A percentile compares a stretch with the other conserved stretches of the same genome.
Conservation (phyloP, 495 filamentous ascomycete genomes). For the Penicillium nucicola region DNA sequence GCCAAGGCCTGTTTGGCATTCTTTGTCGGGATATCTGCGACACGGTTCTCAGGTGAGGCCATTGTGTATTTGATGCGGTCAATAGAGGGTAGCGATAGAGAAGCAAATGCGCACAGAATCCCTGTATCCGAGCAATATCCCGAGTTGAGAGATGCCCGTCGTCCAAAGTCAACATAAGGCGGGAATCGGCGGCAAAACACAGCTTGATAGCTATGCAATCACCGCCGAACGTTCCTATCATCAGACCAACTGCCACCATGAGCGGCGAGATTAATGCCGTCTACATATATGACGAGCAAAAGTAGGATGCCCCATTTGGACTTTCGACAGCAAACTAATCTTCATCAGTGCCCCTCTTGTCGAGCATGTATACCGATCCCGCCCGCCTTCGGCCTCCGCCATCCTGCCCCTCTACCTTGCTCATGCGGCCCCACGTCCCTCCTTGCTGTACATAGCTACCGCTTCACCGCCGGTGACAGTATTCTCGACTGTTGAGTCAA, state of each 20-base stretch:
- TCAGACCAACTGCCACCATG: conserved; percentile 44
- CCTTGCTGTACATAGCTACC: conserved; percentile 78
- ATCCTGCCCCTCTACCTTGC: conserved; percentile 85
- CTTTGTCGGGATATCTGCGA: conserved; percentile 27
- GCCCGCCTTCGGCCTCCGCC: conserved; percentile 71
- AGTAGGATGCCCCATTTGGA: conserved; percentile 48
- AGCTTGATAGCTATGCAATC: conserved; percentile 25
- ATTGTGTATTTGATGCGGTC: neutral
- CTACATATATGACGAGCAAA: conserved; percentile 93
- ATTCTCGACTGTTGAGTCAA: conserved; percentile 82
- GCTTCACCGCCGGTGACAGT: conserved; percentile 83
- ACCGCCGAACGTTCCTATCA: conserved; percentile 4
- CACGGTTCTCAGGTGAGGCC: conserved; percentile 12
- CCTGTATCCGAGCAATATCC: neutral
- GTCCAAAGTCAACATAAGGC: conserved; percentile 27
- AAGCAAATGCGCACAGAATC: conserved; percentile 1
- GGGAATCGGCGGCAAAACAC: conserved; percentile 37
- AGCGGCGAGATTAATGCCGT: conserved; percentile 90
- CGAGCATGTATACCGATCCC: conserved; percentile 66
- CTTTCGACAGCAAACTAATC: conserved; percentile 6
- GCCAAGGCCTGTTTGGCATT: conserved; percentile 51
- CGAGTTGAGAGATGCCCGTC: neutral
- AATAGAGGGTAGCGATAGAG: neutral
- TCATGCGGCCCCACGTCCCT: conserved; percentile 78
- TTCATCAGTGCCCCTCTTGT: conserved; percentile 56